These are phyloP conservation scores for Eucalyptus urophylla DNA, from an alignment of 345 rosid species.

Conservation along the genomic window DNA sequence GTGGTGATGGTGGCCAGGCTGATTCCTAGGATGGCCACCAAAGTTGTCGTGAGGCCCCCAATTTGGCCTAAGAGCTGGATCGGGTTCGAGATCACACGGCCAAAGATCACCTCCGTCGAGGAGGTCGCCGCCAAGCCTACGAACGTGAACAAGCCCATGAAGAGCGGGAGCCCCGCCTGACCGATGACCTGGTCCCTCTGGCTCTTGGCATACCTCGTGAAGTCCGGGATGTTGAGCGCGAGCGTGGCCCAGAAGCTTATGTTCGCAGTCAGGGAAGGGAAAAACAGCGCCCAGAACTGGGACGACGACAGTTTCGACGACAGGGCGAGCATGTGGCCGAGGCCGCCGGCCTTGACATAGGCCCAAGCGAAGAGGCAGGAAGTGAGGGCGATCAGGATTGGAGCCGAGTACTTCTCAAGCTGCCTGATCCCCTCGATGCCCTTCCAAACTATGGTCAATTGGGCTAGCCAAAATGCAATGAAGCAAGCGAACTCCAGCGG, in stretches of 20 bases:
- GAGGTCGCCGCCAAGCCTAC: conserved; percentile 80
- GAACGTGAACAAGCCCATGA: conserved; percentile 85
- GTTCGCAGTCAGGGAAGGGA: conserved; percentile 89
- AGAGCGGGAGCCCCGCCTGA: conserved; percentile 74
- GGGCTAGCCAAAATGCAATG: conserved; percentile 69
- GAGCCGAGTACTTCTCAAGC: conserved; percentile 81
- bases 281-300: conserved; percentile 79
- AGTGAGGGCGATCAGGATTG: conserved; percentile 56
- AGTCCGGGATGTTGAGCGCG: conserved; percentile 90
- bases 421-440: conserved; percentile 82
- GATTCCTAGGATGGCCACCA: conserved; percentile 67
- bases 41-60: conserved; percentile 50
- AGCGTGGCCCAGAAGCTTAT: conserved; percentile 92
- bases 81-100: conserved; percentile 68
- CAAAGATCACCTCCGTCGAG: conserved; percentile 68
- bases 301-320: conserved; percentile 49
- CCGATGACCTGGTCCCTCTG: conserved; percentile 77
- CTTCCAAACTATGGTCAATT: conserved; percentile 52
- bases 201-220: conserved; percentile 62
- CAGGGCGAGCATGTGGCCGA: conserved; percentile 57
- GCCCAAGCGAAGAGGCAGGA: conserved; percentile 68
- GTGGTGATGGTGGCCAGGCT: conserved; percentile 79
- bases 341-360: conserved; percentile 68
- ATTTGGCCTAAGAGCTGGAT: conserved; percentile 65
- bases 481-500: conserved; percentile 78